Percentiles rank a stretch among this genome's conserved stretches.
phyloP scores from a whole-genome alignment of 164 flowering plant genomes.

The Warburgia ugandensis region DNA sequence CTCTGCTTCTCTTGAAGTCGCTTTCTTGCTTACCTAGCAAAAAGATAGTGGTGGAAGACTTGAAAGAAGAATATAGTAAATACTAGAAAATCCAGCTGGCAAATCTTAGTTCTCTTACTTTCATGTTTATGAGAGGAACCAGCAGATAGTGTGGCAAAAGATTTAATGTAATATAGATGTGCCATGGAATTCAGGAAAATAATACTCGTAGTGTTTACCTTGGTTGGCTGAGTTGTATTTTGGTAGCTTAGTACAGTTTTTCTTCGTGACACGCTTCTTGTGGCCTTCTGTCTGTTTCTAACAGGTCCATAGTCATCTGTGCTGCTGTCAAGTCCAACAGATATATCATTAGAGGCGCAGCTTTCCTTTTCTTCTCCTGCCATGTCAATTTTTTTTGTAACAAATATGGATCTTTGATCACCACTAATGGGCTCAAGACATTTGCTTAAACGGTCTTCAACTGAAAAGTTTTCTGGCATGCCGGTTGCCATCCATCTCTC shows the following conservation, averaged over 20 bases:
- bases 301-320: slow-evolving; percentile 12
- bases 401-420: slow-evolving; percentile 12
- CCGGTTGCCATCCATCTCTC: slow-evolving; percentile 95
- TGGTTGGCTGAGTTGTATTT: slow-evolving; percentile 24
- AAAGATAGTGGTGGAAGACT: not conserved
- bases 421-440: slow-evolving; percentile 18
- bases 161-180: not conserved
- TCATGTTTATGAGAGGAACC: not conserved
- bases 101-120: not conserved
- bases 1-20: slow-evolving; percentile 15
- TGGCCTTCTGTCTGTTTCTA: slow-evolving; percentile 27
- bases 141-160: too few species aligned
- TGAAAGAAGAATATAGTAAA: slow-evolving; percentile 1
- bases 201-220: slow-evolving; percentile 20
- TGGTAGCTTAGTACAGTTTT: slow-evolving; percentile 49
- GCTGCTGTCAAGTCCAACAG: slow-evolving; percentile 24
- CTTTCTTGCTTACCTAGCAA: slow-evolving; percentile 32
- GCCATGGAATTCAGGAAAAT: not conserved
- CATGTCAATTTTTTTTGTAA: slow-evolving; percentile 25
- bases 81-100: not conserved
- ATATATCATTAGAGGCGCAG: slow-evolving; percentile 79
- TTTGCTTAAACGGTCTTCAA: slow-evolving; percentile 25
- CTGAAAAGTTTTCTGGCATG: slow-evolving; percentile 32
- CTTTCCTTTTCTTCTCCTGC: slow-evolving; percentile 65
- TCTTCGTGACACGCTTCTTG: slow-evolving; percentile 37